A percentile compares a stretch with the other conserved stretches of the same genome.
These are phyloP conservation scores for Rosa rugosa DNA, from an alignment of 306 rosid genomes.

Conservation along the genomic window DNA sequence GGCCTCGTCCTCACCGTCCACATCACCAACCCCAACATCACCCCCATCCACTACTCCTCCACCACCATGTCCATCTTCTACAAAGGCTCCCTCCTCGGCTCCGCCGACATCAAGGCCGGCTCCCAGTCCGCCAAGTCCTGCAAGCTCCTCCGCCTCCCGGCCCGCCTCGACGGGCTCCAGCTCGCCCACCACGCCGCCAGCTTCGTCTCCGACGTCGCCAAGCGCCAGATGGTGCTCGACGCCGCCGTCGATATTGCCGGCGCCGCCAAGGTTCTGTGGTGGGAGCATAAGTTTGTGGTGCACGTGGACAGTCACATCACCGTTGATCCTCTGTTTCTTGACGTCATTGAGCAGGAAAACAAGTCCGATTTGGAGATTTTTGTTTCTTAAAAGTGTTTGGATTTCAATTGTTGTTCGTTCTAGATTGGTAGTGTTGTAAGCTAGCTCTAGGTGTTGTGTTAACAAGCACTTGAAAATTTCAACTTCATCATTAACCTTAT, in stretches of 20 bases:
- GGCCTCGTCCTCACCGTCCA: constrained; percentile 76
- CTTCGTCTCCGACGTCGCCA: constrained; percentile 57
- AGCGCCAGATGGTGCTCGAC: constrained; percentile 72
- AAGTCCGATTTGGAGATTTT: constrained; percentile 49
- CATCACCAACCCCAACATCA: constrained; percentile 82
- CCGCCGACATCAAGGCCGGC: constrained; percentile 72
- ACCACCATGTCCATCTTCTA: constrained; percentile 85
- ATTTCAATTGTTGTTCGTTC: no score
- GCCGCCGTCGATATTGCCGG: constrained; percentile 70
- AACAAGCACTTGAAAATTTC: no score
- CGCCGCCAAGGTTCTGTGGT: constrained; percentile 68
- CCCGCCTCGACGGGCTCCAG: constrained; percentile 56
- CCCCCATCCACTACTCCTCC: constrained; percentile 71
- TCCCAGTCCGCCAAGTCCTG: constrained; percentile 71
- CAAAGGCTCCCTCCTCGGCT: constrained; percentile 73
- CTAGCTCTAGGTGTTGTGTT: no score
- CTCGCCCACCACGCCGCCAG: constrained; percentile 63
- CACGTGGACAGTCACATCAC: constrained; percentile 78
- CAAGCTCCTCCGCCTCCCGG: constrained; percentile 68
- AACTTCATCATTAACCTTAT: no score
- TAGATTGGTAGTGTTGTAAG: no score
- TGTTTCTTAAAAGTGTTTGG: not conserved
- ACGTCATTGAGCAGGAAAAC: constrained; percentile 69
- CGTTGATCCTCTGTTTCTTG: constrained; percentile 86
- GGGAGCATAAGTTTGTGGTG: constrained; percentile 68